Evolutionary conservation across 768 basidiomycete species (phyloP).

Genomic region (Trametes sanguinea): DNA sequence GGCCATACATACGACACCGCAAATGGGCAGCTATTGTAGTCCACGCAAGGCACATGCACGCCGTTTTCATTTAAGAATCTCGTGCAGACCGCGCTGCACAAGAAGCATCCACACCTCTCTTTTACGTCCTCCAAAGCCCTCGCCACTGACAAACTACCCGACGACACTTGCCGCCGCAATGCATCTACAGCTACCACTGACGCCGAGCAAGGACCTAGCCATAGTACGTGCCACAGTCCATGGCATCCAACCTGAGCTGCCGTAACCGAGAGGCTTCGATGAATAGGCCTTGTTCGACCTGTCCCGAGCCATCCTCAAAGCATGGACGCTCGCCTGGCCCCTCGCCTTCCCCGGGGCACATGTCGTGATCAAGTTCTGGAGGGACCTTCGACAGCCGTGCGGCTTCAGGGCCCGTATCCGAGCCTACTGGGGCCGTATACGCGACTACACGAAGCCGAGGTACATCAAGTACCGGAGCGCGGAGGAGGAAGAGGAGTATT

Average conservation of each 20-base stretch:
- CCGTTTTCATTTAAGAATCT: too few species aligned
- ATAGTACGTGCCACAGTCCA: neutral
- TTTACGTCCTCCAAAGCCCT: too few species aligned
- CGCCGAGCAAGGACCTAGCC: neutral
- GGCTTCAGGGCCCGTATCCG: neutral
- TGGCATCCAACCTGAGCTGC: neutral
- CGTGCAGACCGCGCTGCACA: too few species aligned
- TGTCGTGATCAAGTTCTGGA: slow-evolving; percentile 10
- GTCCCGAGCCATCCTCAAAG: slow-evolving; percentile 3
- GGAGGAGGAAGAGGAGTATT: slow-evolving; percentile 23
- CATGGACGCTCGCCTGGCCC: slow-evolving; percentile 14
- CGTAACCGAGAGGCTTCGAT: too few species aligned
- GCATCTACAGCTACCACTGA: too few species aligned
- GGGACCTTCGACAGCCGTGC: neutral
- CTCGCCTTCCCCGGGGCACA: slow-evolving; percentile 11
- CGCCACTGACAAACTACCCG: neutral
- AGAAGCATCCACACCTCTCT: too few species aligned
- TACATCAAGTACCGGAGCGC: slow-evolving; percentile 9
- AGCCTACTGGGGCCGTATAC: neutral
- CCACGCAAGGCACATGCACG: neutral
- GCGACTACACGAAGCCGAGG: neutral
- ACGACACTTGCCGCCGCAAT: neutral
- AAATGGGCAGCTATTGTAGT: too few species aligned
- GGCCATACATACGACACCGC: too few species aligned
- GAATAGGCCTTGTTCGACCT: neutral